These are phyloP conservation scores for Candida sithepensis DNA, from an alignment of 805 yeast species.

Conservation along the genomic window DNA sequence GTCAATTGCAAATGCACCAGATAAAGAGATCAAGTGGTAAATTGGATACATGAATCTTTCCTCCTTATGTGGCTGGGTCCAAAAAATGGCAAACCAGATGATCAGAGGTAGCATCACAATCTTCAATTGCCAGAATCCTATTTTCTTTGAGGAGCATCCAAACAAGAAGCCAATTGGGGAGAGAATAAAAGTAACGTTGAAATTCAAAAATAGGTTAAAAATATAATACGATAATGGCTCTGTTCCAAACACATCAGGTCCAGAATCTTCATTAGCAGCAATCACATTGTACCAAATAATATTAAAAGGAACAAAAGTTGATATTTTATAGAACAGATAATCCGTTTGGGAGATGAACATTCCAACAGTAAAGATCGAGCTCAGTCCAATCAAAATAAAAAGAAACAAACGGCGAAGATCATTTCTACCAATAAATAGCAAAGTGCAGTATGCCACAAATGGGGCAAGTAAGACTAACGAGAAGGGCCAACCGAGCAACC, in stretches of 20 bases:
- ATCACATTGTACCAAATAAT: conserved; percentile 81
- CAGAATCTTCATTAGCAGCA: conserved; percentile 60
- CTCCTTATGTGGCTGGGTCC: conserved; percentile 84
- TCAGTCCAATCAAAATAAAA: conserved; percentile 16
- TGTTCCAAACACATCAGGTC: conserved; percentile 88
- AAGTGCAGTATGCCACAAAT: conserved; percentile 38
- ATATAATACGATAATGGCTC: conserved; percentile 76
- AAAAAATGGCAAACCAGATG: conserved; percentile 67
- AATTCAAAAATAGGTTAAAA: conserved; percentile 67
- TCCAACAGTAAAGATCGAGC: conserved; percentile 15
- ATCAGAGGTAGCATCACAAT: conserved; percentile 46
- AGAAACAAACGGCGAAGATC: conserved; percentile 5
- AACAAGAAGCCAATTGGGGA: conserved; percentile 38
- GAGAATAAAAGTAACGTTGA: conserved; percentile 51
- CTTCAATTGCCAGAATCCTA: conserved; percentile 11
- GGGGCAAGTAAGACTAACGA: conserved; percentile 64
- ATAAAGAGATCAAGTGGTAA: conserved; percentile 63
- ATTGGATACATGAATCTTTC: conserved; percentile 88
- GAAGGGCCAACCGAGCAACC: conserved; percentile 91
- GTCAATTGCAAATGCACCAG: conserved; percentile 51
- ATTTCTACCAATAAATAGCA: conserved; percentile 10
- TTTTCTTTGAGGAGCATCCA: conserved; percentile 19
- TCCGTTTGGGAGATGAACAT: conserved; percentile 42
- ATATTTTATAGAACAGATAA: conserved; percentile 54
- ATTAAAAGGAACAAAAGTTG: conserved; percentile 72